Base-by-base conservation (phyloP, 306 rosid genomes). In the Fragaria vesca region DNA sequence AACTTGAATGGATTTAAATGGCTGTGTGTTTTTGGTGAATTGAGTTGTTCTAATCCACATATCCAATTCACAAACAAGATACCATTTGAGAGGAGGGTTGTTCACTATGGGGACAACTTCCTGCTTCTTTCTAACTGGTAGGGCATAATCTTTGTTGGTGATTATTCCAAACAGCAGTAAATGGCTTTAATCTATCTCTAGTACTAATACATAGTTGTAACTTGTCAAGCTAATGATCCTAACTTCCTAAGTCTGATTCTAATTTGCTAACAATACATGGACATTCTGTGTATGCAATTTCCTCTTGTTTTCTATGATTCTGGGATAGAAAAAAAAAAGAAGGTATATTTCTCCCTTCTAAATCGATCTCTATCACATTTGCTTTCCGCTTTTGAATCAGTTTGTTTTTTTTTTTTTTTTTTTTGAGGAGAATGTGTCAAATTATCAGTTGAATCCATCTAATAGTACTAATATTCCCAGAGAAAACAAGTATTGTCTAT, bases 21-120 rank as follows among this genome's bases (percentile, higher is more conserved):
- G 84, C 45, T 55, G 77, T 38, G 70, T 73, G 13, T 74, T 78
- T 50, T 60, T 47, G 78, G 79, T 62, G 71, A 66, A 63, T 34
- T 55, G 79, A 81, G 21, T 26, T 34, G 74, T 85, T 73, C 50
- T 51, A 75, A 85, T 82, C 94, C 93, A 88, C 90, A 86, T 2
- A 81, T 69, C 60, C 47, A 57, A 58, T 63, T 71, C 63, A 72
- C 77, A 55, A 51, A 38, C 45, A 34, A 42, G 55, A 71, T 79
- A 74, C 81, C 80, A 75, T 52, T 77, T 47, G 80, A 76, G 83
- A 69, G 21, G 46, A 71, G 76, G 72, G 83, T 26, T 86, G 81
- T 82, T 87, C 16, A 85, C 77, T 83, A 57, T 62, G 87, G 86
- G 86, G 87, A 83, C 93, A 88, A 65, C 76, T 74, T 78, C 83